Conservation (phyloP, 441 rosid genomes). For the Flueggea neowawraea region DNA sequence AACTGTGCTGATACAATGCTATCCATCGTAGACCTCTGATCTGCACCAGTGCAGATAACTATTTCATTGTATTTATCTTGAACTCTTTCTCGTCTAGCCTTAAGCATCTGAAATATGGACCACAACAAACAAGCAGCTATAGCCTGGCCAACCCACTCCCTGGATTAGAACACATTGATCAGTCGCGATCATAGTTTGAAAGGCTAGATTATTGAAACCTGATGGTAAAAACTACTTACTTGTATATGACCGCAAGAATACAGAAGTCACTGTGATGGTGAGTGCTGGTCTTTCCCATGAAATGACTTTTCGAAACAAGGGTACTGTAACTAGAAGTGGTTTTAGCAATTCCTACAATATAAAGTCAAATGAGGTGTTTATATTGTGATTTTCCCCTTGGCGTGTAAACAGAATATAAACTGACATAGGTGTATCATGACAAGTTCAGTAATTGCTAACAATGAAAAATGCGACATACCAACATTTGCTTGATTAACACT, state of each 20-base stretch:
- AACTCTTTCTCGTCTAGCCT: slow-evolving; percentile 32
- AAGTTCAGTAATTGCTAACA: too few species aligned
- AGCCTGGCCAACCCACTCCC: slow-evolving; percentile 88
- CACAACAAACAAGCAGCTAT: slow-evolving; percentile 49
- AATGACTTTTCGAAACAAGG: slow-evolving; percentile 46
- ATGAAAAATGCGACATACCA: too few species aligned
- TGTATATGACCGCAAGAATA: slow-evolving; percentile 35
- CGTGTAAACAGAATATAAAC: too few species aligned
- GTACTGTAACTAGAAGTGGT: slow-evolving; percentile 41
- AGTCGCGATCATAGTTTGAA: too few species aligned
- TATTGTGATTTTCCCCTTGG: too few species aligned
- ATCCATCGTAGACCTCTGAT: slow-evolving; percentile 60
- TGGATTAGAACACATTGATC: slow-evolving; percentile 11
- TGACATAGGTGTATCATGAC: too few species aligned
- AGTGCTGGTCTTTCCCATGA: slow-evolving; percentile 59
- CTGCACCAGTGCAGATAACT: slow-evolving; percentile 56
- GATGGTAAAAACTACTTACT: slow-evolving; percentile 37
- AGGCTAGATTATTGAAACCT: background rate
- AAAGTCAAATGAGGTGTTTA: background rate
- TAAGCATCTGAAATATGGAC: slow-evolving; percentile 52
- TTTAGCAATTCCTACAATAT: slow-evolving; percentile 65
- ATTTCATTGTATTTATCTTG: slow-evolving; percentile 40
- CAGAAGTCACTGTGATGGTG: slow-evolving; percentile 29
- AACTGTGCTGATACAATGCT: slow-evolving; percentile 81
- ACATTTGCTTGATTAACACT: too few species aligned